Evolutionary conservation across 495 filamentous ascomycete genomes (phyloP).

Genomic region (Aspergillus carlsbadensis): DNA sequence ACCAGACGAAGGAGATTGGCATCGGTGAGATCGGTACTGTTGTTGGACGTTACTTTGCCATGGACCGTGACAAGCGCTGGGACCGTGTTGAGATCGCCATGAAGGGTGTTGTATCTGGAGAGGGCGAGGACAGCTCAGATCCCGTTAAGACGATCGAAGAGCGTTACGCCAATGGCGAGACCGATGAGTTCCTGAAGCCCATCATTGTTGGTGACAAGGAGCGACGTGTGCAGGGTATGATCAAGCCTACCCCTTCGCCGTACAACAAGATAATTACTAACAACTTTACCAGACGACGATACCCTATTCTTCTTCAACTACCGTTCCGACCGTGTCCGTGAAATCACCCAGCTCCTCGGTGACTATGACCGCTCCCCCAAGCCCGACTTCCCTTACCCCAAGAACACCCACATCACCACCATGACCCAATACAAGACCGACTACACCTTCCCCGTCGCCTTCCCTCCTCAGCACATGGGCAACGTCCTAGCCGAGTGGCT

Average conservation of each 20-base stretch:
- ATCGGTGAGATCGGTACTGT: slow-evolving; percentile 87
- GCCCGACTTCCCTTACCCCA: slow-evolving; percentile 93
- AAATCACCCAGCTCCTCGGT: slow-evolving; percentile 92
- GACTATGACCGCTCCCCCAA: slow-evolving; percentile 84
- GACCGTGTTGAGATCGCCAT: slow-evolving; percentile 87
- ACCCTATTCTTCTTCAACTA: slow-evolving; percentile 99
- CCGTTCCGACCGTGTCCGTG: slow-evolving; percentile 95
- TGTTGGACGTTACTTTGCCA: slow-evolving; percentile 95
- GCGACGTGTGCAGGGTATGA: slow-evolving; percentile 73
- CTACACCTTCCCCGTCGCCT: slow-evolving; percentile 91
- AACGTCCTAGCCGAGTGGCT: slow-evolving; percentile 97
- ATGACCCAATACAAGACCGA: slow-evolving; percentile 99
- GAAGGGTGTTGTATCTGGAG: slow-evolving; percentile 79
- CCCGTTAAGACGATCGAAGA: slow-evolving; percentile 84
- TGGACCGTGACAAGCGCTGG: slow-evolving; percentile 99
- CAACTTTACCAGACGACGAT: slow-evolving; percentile 64
- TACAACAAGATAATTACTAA: slow-evolving; percentile 14
- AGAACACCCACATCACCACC: slow-evolving; percentile 85
- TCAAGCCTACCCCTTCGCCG: not conserved
- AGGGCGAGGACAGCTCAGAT: slow-evolving; percentile 82
- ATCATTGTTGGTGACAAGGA: slow-evolving; percentile 91
- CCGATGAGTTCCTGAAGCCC: slow-evolving; percentile 96
- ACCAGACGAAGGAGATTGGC: slow-evolving; percentile 77
- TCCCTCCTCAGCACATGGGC: slow-evolving; percentile 91
- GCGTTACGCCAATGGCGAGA: slow-evolving; percentile 83